These are phyloP conservation scores for Coemansia umbellata DNA, from an alignment of 192 early-diverging fungal species.

Conservation along the genomic window DNA sequence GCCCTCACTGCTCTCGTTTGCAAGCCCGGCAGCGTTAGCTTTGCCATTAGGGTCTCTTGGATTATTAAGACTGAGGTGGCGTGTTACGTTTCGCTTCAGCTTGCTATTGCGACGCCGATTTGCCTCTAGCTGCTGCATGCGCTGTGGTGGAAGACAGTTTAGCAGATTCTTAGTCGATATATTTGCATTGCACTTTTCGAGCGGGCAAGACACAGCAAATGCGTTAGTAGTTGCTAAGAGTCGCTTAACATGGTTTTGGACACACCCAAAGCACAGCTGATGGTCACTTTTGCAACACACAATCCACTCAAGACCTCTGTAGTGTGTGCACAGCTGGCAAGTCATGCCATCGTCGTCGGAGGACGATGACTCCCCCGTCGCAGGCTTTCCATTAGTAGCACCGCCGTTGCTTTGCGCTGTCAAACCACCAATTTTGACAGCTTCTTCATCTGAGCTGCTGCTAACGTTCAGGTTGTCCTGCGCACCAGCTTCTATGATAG, in stretches of 20 bases:
- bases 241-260: conserved; percentile 30
- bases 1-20: conserved; percentile 16
- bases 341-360: conserved; percentile 28
- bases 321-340: conserved; percentile 30
- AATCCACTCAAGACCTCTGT: conserved; percentile 31
- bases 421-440: no score
- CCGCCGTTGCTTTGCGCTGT: no score
- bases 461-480: background rate
- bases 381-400: background rate
- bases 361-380: conserved; percentile 2
- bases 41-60: background rate
- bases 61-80: conserved; percentile 14
- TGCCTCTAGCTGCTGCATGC: conserved; percentile 29
- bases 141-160: conserved; percentile 40
- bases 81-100: conserved; percentile 1
- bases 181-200: conserved; percentile 11
- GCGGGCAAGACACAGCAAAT: conserved; percentile 15
- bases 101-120: conserved; percentile 9
- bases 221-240: conserved; percentile 11
- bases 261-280: conserved; percentile 42
- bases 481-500: background rate
- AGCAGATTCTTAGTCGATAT: conserved; percentile 24
- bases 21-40: background rate
- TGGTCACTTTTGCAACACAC: conserved; percentile 27
- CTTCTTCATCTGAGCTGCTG: background rate